These are phyloP conservation scores for Holtermannia corniformis DNA, from an alignment of 768 basidiomycete genomes.

Conservation along the genomic window DNA sequence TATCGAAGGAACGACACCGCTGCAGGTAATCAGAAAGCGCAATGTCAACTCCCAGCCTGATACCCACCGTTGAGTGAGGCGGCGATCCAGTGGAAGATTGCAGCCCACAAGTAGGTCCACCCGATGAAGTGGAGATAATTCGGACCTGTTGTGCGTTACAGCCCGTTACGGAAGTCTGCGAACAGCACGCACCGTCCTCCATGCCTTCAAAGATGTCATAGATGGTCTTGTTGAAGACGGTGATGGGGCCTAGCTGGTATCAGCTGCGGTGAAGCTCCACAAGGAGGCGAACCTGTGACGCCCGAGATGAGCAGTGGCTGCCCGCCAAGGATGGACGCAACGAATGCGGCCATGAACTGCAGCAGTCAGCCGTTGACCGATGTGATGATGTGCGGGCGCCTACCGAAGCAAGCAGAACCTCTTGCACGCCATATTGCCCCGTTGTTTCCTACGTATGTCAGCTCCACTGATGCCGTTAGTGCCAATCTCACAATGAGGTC, in stretches of 20 bases:
- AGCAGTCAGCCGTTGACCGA: slow-evolving; percentile 42
- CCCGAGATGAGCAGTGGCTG: slow-evolving; percentile 89
- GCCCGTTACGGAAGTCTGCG: slow-evolving; percentile 42
- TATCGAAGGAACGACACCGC: slow-evolving; percentile 66
- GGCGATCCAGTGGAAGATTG: slow-evolving; percentile 67
- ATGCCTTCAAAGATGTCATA: slow-evolving; percentile 54
- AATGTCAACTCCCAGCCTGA: not conserved
- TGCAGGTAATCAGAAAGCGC: not conserved
- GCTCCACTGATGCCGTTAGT: not conserved
- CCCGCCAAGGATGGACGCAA: slow-evolving; percentile 76
- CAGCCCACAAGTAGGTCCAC: slow-evolving; percentile 88
- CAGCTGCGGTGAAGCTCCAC: not conserved
- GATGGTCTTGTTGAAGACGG: slow-evolving; percentile 84
- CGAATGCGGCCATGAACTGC: slow-evolving; percentile 80
- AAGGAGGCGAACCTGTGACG: slow-evolving; percentile 56
- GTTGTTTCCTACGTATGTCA: slow-evolving; percentile 56
- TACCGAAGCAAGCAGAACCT: slow-evolving; percentile 53
- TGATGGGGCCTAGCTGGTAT: slow-evolving; percentile 60
- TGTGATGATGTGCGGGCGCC: not conserved
- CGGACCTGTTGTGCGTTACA: slow-evolving; percentile 48
- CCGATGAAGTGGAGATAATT: slow-evolving; percentile 77
- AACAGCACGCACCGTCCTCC: slow-evolving; percentile 5
- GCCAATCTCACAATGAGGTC: slow-evolving; percentile 55
- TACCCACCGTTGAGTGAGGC: slow-evolving; percentile 63
- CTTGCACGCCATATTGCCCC: slow-evolving; percentile 76